Base-by-base conservation (phyloP, 164 flowering plant genomes). In the Vitis amurensis region DNA sequence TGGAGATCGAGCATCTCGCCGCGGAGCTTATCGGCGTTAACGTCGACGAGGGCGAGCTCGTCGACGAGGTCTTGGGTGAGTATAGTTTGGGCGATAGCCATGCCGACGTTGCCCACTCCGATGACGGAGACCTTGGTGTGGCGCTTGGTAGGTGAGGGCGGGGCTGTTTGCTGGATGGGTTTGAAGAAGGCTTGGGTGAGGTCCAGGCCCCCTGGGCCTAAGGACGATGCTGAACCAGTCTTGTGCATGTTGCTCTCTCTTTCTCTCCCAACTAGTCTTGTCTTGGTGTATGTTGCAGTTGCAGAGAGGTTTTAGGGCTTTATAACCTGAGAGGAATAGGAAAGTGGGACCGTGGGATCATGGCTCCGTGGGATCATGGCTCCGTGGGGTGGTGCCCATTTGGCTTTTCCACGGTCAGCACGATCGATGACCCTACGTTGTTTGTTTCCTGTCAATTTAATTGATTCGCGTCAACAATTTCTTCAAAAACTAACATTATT, bases 21-120 rank as follows among this genome's bases (percentile, higher is more conserved):
- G 27, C 87, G 89, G 73, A 90, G 89, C 77, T 90, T 88, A 66
- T 88, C 87, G 69, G 91, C 67, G 14, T 79, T 84, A 78, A 85
- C 82, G 86, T 92, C 97, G 79, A 90, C 86, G 70, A 90, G 88
- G 67, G 82, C 86, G 61, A 91, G 85, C 79, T 90, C 91, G 81
- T 91, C 97, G 66, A 79, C 86, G 15, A 91, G 79, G 73, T 84
- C 91, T 30, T 90, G 97, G 70, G 95, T 88, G 65, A 91, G 86
- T 82, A 91, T 87, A 73, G 94, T 89, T 64, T 90, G 97, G 60
- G 94, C 97, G 3, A 91, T 86, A 73, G 97, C 97, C 97, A 91
- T 89, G 44, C 94, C 94, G 19, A 89, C 94, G 72, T 90, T 92
- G 59, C 97, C 97, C 50, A 76, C 78, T 17, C 97, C 94, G 67